phyloP scores from a whole-genome alignment of 1,139 yeast genomes.

The Protomyces macrosporus region DNA sequence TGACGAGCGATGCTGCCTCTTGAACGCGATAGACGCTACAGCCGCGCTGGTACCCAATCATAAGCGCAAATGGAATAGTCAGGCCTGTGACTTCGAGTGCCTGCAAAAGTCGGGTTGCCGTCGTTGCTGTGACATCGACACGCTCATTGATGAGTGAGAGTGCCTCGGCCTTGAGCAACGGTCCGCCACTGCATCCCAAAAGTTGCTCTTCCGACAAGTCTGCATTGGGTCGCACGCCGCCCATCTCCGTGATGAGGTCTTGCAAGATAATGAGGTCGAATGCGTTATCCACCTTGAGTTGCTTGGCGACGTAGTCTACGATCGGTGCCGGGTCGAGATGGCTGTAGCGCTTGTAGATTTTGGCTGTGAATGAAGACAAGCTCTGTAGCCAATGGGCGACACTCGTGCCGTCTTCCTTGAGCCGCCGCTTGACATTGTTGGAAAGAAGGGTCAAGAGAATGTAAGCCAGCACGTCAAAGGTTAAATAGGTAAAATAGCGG shows the following conservation, averaged over 20 bases:
- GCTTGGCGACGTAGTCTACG: conserved; percentile 56
- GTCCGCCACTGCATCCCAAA: conserved; percentile 61
- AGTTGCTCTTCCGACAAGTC: conserved; percentile 65
- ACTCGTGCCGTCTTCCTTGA: conserved; percentile 74
- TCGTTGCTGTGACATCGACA: conserved; percentile 37
- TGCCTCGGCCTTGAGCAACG: conserved; percentile 52
- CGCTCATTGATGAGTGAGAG: conserved; percentile 60
- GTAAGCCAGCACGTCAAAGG: conserved; percentile 80
- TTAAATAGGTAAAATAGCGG: conserved; percentile 65
- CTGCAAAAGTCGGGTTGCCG: conserved; percentile 53
- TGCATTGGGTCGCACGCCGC: conserved; percentile 68
- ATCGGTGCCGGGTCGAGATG: conserved; percentile 43
- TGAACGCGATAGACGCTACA: conserved; percentile 43
- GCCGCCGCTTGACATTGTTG: conserved; percentile 41
- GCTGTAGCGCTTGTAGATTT: conserved; percentile 39
- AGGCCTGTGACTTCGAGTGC: conserved; percentile 47
- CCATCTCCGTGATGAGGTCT: conserved; percentile 68
- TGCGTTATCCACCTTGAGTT: conserved; percentile 57
- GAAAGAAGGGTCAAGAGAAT: conserved; percentile 57
- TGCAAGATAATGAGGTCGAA: conserved; percentile 64
- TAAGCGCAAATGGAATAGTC: conserved; percentile 58
- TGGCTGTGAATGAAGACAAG: conserved; percentile 40
- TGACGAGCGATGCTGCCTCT: conserved; percentile 35
- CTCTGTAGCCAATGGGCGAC: conserved; percentile 79
- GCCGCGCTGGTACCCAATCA: conserved; percentile 53